Evolutionary conservation across 2,329 filamentous ascomycete species (phyloP).

Genomic region (Raffaelea ambrosiae): DNA sequence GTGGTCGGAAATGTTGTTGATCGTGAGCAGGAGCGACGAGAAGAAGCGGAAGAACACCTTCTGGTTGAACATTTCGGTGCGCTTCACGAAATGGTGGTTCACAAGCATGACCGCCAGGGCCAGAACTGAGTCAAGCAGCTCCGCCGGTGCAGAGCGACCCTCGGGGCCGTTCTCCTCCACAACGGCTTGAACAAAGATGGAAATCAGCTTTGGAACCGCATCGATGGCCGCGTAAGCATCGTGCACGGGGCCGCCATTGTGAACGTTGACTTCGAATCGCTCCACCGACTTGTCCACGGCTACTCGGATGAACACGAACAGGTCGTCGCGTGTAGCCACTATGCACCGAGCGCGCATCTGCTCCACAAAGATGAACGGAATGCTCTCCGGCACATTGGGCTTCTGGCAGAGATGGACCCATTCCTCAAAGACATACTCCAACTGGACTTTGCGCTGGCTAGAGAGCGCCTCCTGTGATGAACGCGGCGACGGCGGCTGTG

Average conservation of each 20-base stretch:
- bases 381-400: constrained; percentile 64
- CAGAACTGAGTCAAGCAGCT: constrained; percentile 70
- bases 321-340: constrained; percentile 66
- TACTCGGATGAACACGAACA: constrained; percentile 69
- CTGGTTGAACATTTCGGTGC: constrained; percentile 75
- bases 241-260: constrained; percentile 48
- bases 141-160: constrained; percentile 50
- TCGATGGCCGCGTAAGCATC: constrained; percentile 60
- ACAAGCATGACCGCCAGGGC: constrained; percentile 72
- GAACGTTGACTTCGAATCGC: constrained; percentile 64
- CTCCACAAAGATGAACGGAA: constrained; percentile 67
- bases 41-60: constrained; percentile 88
- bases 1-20: constrained; percentile 40
- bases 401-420: constrained; percentile 81
- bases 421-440: constrained; percentile 93
- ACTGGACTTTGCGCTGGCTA: constrained; percentile 63
- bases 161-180: constrained; percentile 42
- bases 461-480: constrained; percentile 40
- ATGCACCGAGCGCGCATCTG: constrained; percentile 71
- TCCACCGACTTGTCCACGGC: constrained; percentile 73
- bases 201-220: constrained; percentile 72
- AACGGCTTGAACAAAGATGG: constrained; percentile 66
- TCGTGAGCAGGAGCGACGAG: constrained; percentile 62
- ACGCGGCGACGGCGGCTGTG: constrained; percentile 32
- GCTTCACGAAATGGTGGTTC: constrained; percentile 75